phyloP scores from a whole-genome alignment of 495 filamentous ascomycete species.

The Schizothecium vesticola region DNA sequence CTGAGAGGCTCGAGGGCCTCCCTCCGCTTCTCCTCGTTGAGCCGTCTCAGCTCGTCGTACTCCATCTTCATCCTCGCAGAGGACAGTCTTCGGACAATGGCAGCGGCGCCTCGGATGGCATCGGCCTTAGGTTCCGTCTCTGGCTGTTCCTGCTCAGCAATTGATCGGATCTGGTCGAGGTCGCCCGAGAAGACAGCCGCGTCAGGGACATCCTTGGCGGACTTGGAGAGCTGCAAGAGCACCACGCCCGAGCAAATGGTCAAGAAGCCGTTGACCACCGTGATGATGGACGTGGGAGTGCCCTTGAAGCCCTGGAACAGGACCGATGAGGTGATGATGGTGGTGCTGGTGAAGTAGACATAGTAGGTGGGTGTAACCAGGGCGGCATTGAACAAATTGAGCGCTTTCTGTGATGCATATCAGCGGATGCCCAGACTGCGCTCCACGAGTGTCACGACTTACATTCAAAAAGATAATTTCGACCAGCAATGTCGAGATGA shows the following conservation, averaged over 20 bases:
- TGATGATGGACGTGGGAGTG: slow-evolving; percentile 70
- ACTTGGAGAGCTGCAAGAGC: slow-evolving; percentile 95
- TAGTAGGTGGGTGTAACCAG: slow-evolving; percentile 98
- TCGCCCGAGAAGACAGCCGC: slow-evolving; percentile 89
- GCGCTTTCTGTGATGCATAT: slow-evolving; percentile 73
- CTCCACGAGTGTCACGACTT: slow-evolving; percentile 33
- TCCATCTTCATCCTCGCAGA: slow-evolving; percentile 71
- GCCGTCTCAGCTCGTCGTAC: slow-evolving; percentile 68
- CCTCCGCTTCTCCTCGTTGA: slow-evolving; percentile 68
- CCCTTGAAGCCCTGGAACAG: slow-evolving; percentile 95
- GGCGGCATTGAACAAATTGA: slow-evolving; percentile 95
- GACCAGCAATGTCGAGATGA: slow-evolving; percentile 77
- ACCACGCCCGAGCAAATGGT: slow-evolving; percentile 95
- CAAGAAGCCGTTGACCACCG: slow-evolving; percentile 88
- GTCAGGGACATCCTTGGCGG: slow-evolving; percentile 94
- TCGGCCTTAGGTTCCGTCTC: slow-evolving; percentile 95
- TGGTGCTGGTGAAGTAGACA: slow-evolving; percentile 92
- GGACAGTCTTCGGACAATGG: slow-evolving; percentile 82
- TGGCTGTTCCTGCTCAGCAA: slow-evolving; percentile 89
- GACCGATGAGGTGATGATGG: slow-evolving; percentile 88
- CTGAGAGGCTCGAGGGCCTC: slow-evolving; percentile 68
- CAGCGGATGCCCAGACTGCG: slow-evolving; percentile 13
- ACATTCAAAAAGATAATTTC: slow-evolving; percentile 97
- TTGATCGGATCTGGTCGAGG: slow-evolving; percentile 88
- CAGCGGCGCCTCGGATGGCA: slow-evolving; percentile 86